Conservation (phyloP, 169 alveolate genomes). For the Plasmodium falciparum region DNA sequence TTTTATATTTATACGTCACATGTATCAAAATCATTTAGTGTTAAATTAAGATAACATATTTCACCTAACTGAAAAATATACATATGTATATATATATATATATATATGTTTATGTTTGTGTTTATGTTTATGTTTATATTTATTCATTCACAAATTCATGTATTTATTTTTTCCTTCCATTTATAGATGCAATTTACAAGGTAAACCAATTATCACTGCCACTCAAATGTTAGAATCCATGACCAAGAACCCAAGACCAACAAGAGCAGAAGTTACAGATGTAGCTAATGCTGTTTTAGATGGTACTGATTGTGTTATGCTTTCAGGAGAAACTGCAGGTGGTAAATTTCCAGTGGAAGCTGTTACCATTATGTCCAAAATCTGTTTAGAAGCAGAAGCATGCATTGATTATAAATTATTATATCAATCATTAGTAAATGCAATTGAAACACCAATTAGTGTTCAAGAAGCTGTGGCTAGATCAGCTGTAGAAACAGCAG, state of each 20-base stretch:
- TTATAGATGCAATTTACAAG: conserved; percentile 92
- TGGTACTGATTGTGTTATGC: conserved; percentile 98
- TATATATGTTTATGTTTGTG: not conserved
- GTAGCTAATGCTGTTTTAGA: conserved; percentile 99
- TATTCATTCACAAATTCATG: not conserved
- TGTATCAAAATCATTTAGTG: conserved; percentile 63
- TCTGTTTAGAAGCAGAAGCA: conserved; percentile 91
- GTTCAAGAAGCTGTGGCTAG: conserved; percentile 92
- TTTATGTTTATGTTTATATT: not conserved
- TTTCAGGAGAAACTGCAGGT: conserved; percentile 92
- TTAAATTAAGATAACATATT: conserved; percentile 57
- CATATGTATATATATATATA: not conserved
- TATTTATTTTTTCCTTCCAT: not conserved
- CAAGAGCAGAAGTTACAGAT: conserved; percentile 99
- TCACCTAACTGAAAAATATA: not conserved
- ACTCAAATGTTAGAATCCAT: conserved; percentile 99
- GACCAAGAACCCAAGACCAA: conserved; percentile 97
- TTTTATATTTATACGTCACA: conserved; percentile 2
- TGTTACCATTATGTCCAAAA: conserved; percentile 88
- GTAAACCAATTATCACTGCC: conserved; percentile 98
- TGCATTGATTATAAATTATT: conserved; percentile 84
- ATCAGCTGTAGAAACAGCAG: conserved; percentile 92
- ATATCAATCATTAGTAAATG: conserved; percentile 80
- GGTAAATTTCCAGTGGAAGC: conserved; percentile 88
- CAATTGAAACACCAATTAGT: conserved; percentile 82